Base-by-base conservation (phyloP, 2,329 filamentous ascomycete species). In the Ascomycota sp. region DNA sequence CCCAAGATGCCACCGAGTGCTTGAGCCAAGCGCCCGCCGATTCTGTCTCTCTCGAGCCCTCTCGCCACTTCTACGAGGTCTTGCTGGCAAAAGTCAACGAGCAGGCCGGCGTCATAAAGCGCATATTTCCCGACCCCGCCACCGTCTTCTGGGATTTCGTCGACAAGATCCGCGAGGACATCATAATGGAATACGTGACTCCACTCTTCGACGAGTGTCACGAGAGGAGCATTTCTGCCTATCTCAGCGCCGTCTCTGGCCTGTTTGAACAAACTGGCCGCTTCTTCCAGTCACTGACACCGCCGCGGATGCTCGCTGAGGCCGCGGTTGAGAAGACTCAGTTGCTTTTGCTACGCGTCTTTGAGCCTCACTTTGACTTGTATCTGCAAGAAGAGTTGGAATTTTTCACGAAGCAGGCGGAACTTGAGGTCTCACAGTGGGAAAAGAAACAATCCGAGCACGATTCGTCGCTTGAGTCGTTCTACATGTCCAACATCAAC, bases 401-500 rank as follows among this genome's bases (percentile, higher is more conserved):
- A 29, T 75, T 72, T 44, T 95, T 95, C 50, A 77, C 75, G 20
- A 65, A 66, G 32, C 68, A 75, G 36, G 81, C 80, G 10, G 76
- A 86, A 35, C 59, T 64, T 2, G 73, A 86, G 43, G 86, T 98
- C 5, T 65, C 59, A 6, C 65, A 71, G 10, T 98, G 89, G 89
- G 86, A 94, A 52, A 82, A 81, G 53, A 81, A 91, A 46, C 63
- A 94, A 21, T 80, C 75, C 0, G 86, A 92, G 42, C 80, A 94
- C 52, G 85, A 93, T 40, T 83, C 81, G 11, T 79, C 76, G 2
- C 75, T 80, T 0, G 89, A 98, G 53, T 89, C 80, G 0, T 92
- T 91, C 46, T 89, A 83, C 55, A 94, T 95, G 86, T 78, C 77
- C 17, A 94, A 83, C 47, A 72, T 95, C 45, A 94, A 86, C 46